Percentiles rank a stretch among this genome's conserved stretches.
Conservation (phyloP, 2,329 filamentous ascomycete genomes). For the Trichoderma hamatum region DNA sequence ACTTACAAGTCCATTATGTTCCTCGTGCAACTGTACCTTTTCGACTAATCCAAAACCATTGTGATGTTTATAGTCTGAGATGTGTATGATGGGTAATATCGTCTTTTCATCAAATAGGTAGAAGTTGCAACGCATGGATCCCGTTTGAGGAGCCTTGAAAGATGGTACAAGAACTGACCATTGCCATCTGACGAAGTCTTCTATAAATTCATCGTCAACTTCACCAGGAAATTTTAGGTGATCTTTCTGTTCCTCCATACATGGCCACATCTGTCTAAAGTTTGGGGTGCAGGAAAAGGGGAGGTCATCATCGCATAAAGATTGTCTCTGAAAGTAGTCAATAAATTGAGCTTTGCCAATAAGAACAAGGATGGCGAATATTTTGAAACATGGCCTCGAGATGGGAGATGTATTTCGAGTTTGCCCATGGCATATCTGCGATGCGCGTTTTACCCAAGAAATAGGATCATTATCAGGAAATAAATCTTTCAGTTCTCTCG, state of each 20-base stretch:
- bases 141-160: background rate
- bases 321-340: background rate
- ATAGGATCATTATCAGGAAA: background rate
- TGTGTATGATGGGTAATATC: background rate
- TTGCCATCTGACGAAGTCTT: background rate
- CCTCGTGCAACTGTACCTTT: background rate
- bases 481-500: background rate
- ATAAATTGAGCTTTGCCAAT: background rate
- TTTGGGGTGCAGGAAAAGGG: background rate
- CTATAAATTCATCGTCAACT: background rate
- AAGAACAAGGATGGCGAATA: conserved; percentile 2
- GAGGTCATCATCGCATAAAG: background rate
- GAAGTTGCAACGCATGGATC: background rate
- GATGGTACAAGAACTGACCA: background rate
- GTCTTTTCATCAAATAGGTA: background rate
- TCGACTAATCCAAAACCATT: background rate
- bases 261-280: background rate
- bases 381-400: background rate
- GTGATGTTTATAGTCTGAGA: background rate
- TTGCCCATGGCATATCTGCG: background rate
- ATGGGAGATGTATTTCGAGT: background rate
- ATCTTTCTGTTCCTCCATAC: background rate
- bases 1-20: background rate
- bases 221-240: background rate
- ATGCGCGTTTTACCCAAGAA: background rate